These are phyloP conservation scores for Trichoderma reesei DNA, from an alignment of 495 filamentous ascomycete genomes.

Conservation along the genomic window DNA sequence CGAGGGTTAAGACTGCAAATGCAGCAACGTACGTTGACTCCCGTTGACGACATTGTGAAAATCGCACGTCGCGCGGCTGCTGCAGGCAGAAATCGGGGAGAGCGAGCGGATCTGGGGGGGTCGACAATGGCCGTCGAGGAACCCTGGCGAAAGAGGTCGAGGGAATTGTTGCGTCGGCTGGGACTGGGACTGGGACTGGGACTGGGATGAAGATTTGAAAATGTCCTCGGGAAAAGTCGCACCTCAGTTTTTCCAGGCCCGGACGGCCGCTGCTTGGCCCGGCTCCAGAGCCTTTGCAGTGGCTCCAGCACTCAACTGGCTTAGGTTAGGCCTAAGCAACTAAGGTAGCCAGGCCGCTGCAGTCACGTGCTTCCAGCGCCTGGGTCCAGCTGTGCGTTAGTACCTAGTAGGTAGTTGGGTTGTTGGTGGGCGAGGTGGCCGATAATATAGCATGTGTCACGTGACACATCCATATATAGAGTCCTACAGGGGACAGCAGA, in stretches of 20 bases:
- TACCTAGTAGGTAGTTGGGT: too few relatives aligned
- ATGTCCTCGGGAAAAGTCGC: constrained; percentile 22
- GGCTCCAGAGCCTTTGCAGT: not conserved
- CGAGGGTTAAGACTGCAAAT: not conserved
- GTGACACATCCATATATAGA: too few relatives aligned
- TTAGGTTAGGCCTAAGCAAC: too few relatives aligned
- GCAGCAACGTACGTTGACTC: constrained; percentile 49
- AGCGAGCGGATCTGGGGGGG: constrained; percentile 14
- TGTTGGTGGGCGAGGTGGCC: too few relatives aligned
- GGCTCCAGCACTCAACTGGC: not conserved
- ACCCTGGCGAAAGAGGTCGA: constrained; percentile 15
- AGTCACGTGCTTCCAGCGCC: not conserved
- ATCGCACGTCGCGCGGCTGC: constrained; percentile 12
- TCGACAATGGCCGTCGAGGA: constrained; percentile 20
- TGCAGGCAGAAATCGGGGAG: constrained; percentile 10
- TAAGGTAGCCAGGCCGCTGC: not conserved
- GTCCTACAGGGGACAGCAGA: too few relatives aligned
- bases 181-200: not conserved
- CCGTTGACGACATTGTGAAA: constrained; percentile 43
- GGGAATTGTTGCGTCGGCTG: constrained; percentile 17
- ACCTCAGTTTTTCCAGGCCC: constrained; percentile 14
- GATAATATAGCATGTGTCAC: too few relatives aligned
- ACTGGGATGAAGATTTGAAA: constrained; percentile 13
- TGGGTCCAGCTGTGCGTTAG: not conserved
- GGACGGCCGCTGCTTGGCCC: not conserved